Conservation (phyloP, 2,329 filamentous ascomycete species). For the Fusarium heterosporum region DNA sequence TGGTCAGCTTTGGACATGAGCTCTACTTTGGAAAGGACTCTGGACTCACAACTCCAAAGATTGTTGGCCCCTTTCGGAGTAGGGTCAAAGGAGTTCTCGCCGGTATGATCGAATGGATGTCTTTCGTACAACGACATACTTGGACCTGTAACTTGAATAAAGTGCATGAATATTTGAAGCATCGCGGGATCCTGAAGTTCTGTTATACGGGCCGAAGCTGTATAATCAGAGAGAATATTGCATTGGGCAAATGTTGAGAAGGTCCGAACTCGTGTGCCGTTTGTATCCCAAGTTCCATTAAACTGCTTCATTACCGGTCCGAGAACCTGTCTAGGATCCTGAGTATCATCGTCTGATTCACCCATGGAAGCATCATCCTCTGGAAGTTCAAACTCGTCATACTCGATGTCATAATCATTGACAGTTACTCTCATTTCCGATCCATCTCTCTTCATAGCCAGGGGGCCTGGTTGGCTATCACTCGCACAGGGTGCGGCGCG, state of each 20-base stretch:
- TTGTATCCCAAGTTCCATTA: conserved; percentile 42
- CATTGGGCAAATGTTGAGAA: conserved; percentile 63
- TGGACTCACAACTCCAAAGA: conserved; percentile 70
- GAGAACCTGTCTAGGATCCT: conserved; percentile 54
- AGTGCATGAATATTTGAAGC: conserved; percentile 88
- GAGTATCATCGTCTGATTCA: conserved; percentile 69
- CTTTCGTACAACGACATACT: conserved; percentile 90
- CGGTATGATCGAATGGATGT: conserved; percentile 77
- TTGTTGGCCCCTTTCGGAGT: conserved; percentile 73
- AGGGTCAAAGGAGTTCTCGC: conserved; percentile 65
- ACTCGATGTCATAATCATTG: conserved; percentile 42
- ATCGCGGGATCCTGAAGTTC: conserved; percentile 85
- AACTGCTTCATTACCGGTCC: conserved; percentile 54
- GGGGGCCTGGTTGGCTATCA: conserved; percentile 13
- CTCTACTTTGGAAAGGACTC: background rate
- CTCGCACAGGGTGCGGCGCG: conserved; percentile 15
- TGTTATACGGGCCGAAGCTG: conserved; percentile 72
- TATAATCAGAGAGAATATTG: conserved; percentile 72
- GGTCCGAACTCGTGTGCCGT: conserved; percentile 60
- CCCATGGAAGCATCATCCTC: conserved; percentile 73
- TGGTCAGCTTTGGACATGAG: conserved; percentile 37
- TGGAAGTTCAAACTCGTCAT: conserved; percentile 47
- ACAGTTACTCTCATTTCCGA: conserved; percentile 11
- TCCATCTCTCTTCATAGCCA: conserved; percentile 18
- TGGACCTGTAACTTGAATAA: conserved; percentile 88